Evolutionary conservation across 2,329 filamentous ascomycete species (phyloP), one percentile per base, ranked within the genome.

Genomic region (Ceratocystis destructans): DNA sequence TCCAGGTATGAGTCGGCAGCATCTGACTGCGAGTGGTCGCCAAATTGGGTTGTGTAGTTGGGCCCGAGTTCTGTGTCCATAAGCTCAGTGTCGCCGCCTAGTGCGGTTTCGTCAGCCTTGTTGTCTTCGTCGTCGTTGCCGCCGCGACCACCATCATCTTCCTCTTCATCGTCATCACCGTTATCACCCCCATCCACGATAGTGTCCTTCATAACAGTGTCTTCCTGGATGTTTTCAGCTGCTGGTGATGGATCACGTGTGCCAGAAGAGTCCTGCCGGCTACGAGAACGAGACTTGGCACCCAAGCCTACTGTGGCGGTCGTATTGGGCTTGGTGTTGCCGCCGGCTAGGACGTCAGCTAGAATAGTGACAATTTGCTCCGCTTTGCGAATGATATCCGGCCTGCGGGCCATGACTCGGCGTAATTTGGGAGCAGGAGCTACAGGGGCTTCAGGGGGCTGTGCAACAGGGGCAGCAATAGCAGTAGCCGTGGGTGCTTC

Each of bases 371-470:
- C 79, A 3, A 81, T 81, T 69, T 83, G 80, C 69, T 87, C 84
- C 0, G 84, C 84, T 71, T 83, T 83, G 44, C 83, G 81, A 1
- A 87, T 75, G 37, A 87, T 77, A 66, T 87, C 84, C 0, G 81
- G 80, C 33, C 81, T 75, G 20, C 82, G 74, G 0, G 85, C 79
- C 0, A 79, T 81, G 0, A 74, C 70, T 66, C 76, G 78, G 10
- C 78, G 75, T 10, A 72, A 70, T 2, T 77, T 77, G 10, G 72
- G 48, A 20, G 25, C 25, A 22, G 64, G 64, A 10, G 44, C 64
- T 5, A 63, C 31, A 15, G 37, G 46, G 8, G 62, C 50, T 28
- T 64, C 57, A 0, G 41, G 44, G 15, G 20, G 31, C 15, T 48
- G 50, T 2, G 50, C 50, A 17, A 65, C 62, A 25, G 25, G 50